phyloP scores from a whole-genome alignment of 306 rosid genomes.

The Pterocarpus macrocarpus region DNA sequence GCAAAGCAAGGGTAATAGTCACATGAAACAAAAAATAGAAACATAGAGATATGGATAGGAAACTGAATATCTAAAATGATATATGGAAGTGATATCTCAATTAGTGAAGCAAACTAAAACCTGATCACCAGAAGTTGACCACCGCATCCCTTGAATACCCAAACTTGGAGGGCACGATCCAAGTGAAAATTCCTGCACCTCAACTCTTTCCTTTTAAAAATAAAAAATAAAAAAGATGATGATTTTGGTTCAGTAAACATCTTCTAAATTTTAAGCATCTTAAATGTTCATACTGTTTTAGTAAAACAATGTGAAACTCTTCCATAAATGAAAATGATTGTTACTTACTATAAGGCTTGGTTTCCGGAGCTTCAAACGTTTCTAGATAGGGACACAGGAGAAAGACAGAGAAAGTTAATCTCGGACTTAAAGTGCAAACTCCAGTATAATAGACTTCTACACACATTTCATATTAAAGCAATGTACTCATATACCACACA shows the following conservation, averaged over 20 bases:
- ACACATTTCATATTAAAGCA: slow-evolving; percentile 16
- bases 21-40: no score
- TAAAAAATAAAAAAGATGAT: slow-evolving; percentile 4
- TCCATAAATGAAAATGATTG: slow-evolving; percentile 26
- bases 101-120: slow-evolving; percentile 62
- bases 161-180: slow-evolving; percentile 89
- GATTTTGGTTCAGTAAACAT: slow-evolving; percentile 35
- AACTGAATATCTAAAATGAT: neutral
- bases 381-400: slow-evolving; percentile 59
- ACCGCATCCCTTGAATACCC: slow-evolving; percentile 86
- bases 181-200: slow-evolving; percentile 76
- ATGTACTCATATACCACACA: slow-evolving; percentile 14
- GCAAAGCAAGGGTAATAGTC: no score
- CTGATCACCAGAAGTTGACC: slow-evolving; percentile 83
- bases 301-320: slow-evolving; percentile 22
- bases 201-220: slow-evolving; percentile 70
- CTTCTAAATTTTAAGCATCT: slow-evolving; percentile 12
- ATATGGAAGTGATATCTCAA: slow-evolving; percentile 36
- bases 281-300: neutral
- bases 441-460: neutral
- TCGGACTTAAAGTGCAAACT: neutral
- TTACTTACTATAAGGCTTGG: slow-evolving; percentile 79
- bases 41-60: neutral
- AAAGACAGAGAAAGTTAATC: slow-evolving; percentile 32
- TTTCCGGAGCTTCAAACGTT: slow-evolving; percentile 76